These are phyloP conservation scores for Penicillium olsonii DNA, from an alignment of 2,329 filamentous ascomycete species.

Conservation along the genomic window DNA sequence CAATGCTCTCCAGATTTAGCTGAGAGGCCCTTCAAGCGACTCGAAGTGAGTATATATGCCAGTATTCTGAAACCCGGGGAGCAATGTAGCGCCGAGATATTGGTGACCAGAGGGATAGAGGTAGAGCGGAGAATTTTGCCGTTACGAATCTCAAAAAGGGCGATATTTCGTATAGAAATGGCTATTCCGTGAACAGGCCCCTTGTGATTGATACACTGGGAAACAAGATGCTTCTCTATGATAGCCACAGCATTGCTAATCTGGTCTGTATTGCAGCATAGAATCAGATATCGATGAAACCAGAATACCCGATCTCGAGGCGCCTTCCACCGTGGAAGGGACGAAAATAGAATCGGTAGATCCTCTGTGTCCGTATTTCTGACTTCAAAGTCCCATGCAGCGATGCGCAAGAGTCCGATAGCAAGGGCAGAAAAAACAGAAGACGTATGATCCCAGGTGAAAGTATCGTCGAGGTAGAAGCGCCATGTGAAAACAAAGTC, in stretches of 20 bases:
- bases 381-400: conserved; percentile 25
- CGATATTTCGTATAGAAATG: background rate
- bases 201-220: background rate
- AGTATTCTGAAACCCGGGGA: background rate
- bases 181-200: background rate
- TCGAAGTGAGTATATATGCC: background rate
- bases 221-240: background rate
- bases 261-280: background rate
- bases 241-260: background rate
- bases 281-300: background rate
- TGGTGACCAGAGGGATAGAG: background rate
- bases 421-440: conserved; percentile 8
- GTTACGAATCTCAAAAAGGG: background rate
- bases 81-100: background rate
- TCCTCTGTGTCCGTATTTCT: conserved; percentile 10
- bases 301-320: background rate
- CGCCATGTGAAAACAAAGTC: conserved; percentile 9
- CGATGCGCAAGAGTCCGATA: conserved; percentile 21
- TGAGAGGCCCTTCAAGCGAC: background rate
- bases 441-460: background rate
- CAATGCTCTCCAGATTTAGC: background rate
- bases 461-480: conserved; percentile 1
- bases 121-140: background rate
- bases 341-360: conserved; percentile 2
- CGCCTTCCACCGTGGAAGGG: background rate